Evolutionary conservation across 164 flowering plant species (phyloP), one percentile per base, ranked within the genome.

Genomic region (Berberis thunbergii): DNA sequence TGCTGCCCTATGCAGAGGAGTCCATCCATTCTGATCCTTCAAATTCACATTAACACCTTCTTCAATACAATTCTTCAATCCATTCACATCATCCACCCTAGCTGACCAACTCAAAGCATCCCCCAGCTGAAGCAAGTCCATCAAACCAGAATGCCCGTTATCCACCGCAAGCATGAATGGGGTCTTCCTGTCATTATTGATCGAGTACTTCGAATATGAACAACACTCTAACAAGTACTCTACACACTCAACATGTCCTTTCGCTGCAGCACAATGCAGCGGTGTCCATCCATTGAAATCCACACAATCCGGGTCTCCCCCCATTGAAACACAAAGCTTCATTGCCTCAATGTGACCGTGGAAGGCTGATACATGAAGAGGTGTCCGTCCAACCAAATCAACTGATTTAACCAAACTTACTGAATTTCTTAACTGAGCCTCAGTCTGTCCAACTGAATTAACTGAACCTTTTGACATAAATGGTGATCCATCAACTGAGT

Each of bases 1-100:
- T 13, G 93, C 89, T 1, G 96, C 93, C 59, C 89, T 62, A 55
- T 87, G 93, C 61, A 89, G 70, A 2, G 93, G 80, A 0, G 89
- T 87, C 93, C 96, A 87, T 2, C 96, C 93, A 61, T 86, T 83
- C 62, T 85, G 89, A 72, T 87, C 94, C 71, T 73, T 70, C 38
- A 76, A 78, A 56, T 84, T 76, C 41, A 84, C 83, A 10, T 66
- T 65, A 6, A 79, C 86, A 38, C 91, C 94, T 56, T 79, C 75
- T 26, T 76, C 73, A 0, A 89, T 50, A 63, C 85, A 83, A 45
- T 73, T 81, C 79, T 74, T 78, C 59, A 89, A 50, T 9, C 75
- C 84, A 55, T 74, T 65, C 5, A 75, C 80, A 60, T 89, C 85
- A 2, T 54, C 86, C 45, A 70, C 6, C 26, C 78, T 66, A 7